A percentile compares a stretch with the other conserved stretches of the same genome.
These are phyloP conservation scores for Chlorella sp. DNA, from an alignment of 139 green algal genomes.

Conservation along the genomic window DNA sequence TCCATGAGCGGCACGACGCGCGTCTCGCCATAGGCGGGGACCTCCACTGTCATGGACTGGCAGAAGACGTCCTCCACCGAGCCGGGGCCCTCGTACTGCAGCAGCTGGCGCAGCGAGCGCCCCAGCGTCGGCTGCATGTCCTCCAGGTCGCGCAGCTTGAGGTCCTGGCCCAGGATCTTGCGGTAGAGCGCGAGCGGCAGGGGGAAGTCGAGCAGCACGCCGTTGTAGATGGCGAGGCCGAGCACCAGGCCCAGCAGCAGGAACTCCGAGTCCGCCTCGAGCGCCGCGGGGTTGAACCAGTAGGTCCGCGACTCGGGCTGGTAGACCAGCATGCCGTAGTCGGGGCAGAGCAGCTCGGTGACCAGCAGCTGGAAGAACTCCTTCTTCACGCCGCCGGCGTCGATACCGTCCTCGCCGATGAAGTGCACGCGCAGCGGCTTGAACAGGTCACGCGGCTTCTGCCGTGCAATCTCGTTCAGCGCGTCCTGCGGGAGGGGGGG, in stretches of 20 bases:
- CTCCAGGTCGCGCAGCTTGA: constrained; percentile 83
- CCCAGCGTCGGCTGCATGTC: constrained; percentile 85
- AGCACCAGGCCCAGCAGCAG: constrained; percentile 88
- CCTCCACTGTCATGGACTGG: constrained; percentile 77
- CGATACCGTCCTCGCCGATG: constrained; percentile 95
- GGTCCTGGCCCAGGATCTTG: constrained; percentile 81
- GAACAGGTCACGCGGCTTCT: constrained; percentile 82
- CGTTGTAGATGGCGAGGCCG: constrained; percentile 94
- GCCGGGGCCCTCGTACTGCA: constrained; percentile 65
- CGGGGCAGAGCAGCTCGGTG: constrained; percentile 81
- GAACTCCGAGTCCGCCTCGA: constrained; percentile 78
- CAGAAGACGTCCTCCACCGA: constrained; percentile 84
- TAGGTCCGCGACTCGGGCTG: constrained; percentile 81
- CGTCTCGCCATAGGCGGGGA: constrained; percentile 69
- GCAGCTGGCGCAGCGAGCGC: constrained; percentile 66
- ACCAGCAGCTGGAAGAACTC: constrained; percentile 97
- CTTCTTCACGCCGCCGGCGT: constrained; percentile 90
- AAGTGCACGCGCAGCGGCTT: constrained; percentile 96
- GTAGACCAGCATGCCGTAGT: constrained; percentile 88
- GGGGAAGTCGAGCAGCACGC: constrained; percentile 90
- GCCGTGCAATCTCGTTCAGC: constrained; percentile 83
- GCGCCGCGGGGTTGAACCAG: constrained; percentile 74
- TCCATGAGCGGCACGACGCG: constrained; percentile 52
- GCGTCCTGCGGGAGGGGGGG: constrained; percentile 59
- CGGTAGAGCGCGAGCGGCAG: constrained; percentile 88